Evolutionary conservation across 257 asterid species (phyloP), one percentile per base, ranked within the genome.

Genomic region (Nicotiana attenuata): DNA sequence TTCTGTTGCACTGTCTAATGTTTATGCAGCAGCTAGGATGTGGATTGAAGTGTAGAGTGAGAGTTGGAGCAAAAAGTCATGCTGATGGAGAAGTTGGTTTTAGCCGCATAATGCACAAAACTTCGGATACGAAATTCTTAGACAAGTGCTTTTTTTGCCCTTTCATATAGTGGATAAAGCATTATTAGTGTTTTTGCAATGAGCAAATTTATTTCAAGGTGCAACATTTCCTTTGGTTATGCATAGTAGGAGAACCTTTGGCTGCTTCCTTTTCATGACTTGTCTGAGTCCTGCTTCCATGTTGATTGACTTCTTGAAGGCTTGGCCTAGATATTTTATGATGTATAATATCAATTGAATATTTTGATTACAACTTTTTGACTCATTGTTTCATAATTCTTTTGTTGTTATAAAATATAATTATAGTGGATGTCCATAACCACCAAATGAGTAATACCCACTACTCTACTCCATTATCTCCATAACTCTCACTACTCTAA

Each of bases 11-110:
- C 85, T 88, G 65, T 84, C 88, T 75, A 88, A 86, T 82, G 88
- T 84, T 75, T 84, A 84, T 86, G 82, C 91, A 73, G 65, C 91
- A 35, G 82, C 85, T 24, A 85, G 87, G 63, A 81, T 88, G 91
- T 88, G 91, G 91, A 65, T 77, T 7, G 87, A 86, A 86, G 91
- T 87, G 19, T 86, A 82, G 68, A 81, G 91, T 82, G 82, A 63
- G 80, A 77, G 64, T 50, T 83, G 84, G 85, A 73, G 80, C 76
- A 84, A 22, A 81, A 77, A 82, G 80, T 7, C 3, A 66, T 56
- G 57, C 61, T n/a, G 59, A 80, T 82, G 83, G 83, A 81, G 86
- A 84, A 63, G 87, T 85, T 33, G 91, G 89, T 35, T 73, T 82
- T 76, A 88, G 91, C 82, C 82, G 83, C 80, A 56, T 88, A 71